A percentile compares a stretch with the other conserved stretches of the same genome.
Conservation (phyloP, 2,329 filamentous ascomycete species). For the Aspergillus bombycis region DNA sequence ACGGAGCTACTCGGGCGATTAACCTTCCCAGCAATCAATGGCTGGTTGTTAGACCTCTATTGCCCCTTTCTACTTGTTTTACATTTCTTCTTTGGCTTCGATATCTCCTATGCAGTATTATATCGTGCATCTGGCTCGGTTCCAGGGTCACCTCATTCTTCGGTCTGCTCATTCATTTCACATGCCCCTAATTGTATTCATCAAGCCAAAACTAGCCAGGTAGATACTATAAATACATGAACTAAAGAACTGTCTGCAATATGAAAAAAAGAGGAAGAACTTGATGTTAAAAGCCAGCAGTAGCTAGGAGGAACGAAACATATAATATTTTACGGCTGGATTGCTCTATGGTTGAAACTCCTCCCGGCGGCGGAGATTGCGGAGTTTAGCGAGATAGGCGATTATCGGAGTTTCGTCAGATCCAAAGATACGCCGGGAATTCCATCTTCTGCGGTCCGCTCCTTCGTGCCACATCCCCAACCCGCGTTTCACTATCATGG, state of each 20-base stretch:
- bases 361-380: constrained; percentile 27
- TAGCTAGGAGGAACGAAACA: too few species aligned
- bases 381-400: constrained; percentile 22
- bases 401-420: constrained; percentile 20
- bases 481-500: constrained; percentile 21
- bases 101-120: constrained; percentile 8
- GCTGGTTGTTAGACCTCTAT: constrained; percentile 20
- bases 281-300: neutral
- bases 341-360: too few species aligned
- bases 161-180: constrained; percentile 16
- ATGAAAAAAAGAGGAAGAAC: neutral
- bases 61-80: constrained; percentile 11
- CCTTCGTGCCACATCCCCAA: neutral
- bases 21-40: constrained; percentile 15
- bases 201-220: constrained; percentile 12
- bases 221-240: constrained; percentile 25
- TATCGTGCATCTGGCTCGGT: constrained; percentile 8
- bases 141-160: constrained; percentile 3
- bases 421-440: constrained; percentile 13
- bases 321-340: too few species aligned
- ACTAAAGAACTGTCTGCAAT: neutral
- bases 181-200: constrained; percentile 14
- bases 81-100: constrained; percentile 10
- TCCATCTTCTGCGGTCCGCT: neutral
- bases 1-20: constrained; percentile 15